A percentile compares a stretch with the other conserved stretches of the same genome.
Conservation (phyloP, 306 rosid species). For the Coriaria nepalensis region DNA sequence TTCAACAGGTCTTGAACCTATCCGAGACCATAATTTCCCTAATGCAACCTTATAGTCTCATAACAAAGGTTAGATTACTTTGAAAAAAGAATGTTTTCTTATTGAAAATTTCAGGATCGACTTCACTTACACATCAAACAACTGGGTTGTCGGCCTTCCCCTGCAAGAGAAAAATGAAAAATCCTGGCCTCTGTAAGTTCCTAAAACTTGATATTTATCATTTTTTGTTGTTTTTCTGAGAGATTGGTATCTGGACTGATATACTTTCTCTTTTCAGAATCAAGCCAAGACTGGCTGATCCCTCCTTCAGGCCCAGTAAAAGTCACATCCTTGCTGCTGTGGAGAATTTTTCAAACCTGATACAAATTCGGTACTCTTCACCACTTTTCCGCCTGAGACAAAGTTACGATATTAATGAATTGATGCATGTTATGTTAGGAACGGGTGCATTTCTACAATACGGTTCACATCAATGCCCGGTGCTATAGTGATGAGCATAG, state of each 20-base stretch:
- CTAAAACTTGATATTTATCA: neutral
- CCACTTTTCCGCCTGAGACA: constrained; percentile 72
- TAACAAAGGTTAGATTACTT: too few relatives aligned
- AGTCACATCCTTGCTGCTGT: constrained; percentile 43
- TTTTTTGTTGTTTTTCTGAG: constrained; percentile 5
- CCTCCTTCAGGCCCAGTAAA: constrained; percentile 70
- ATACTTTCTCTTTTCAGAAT: constrained; percentile 42
- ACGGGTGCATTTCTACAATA: constrained; percentile 65
- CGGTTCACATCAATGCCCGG: constrained; percentile 56
- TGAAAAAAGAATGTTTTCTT: neutral
- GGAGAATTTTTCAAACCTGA: constrained; percentile 51
- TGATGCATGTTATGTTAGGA: constrained; percentile 19
- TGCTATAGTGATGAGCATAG: constrained; percentile 80
- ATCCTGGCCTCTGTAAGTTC: constrained; percentile 73
- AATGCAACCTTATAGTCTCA: neutral
- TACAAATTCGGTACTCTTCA: constrained; percentile 81
- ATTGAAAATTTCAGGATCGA: constrained; percentile 52
- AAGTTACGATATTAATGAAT: too few relatives aligned
- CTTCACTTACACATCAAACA: constrained; percentile 65
- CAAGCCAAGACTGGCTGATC: constrained; percentile 74
- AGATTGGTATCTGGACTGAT: constrained; percentile 8
- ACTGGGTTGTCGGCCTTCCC: constrained; percentile 97
- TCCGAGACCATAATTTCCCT: neutral
- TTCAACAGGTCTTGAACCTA: constrained; percentile 49
- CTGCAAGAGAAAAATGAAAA: constrained; percentile 72